A percentile compares a stretch with the other conserved stretches of the same genome.
Evolutionary conservation across 1,139 yeast species (phyloP).

Genomic region (Komagataea norvegica): DNA sequence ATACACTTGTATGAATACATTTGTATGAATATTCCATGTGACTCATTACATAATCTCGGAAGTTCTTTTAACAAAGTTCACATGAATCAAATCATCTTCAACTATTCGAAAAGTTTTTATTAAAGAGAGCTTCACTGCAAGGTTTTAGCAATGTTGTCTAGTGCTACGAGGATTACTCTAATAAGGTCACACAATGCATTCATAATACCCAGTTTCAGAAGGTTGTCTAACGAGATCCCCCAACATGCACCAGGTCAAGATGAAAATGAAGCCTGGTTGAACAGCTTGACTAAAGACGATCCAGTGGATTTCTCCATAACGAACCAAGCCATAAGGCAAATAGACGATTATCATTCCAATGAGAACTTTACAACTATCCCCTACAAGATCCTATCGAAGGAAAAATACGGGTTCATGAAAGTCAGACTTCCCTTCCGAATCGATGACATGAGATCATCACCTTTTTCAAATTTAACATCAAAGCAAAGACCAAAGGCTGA

Average conservation of each 20-base stretch:
- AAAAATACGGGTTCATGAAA: slow-evolving; percentile 22
- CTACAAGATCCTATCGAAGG: slow-evolving; percentile 9
- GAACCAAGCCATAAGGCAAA: slow-evolving; percentile 2
- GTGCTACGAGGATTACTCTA: no score
- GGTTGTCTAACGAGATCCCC: slow-evolving; percentile 25
- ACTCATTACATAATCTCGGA: no score
- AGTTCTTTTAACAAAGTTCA: no score
- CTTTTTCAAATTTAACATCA: slow-evolving; percentile 32
- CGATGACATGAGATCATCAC: slow-evolving; percentile 36
- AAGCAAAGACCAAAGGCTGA: slow-evolving; percentile 37
- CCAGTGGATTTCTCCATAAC: slow-evolving; percentile 2
- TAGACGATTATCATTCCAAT: slow-evolving; percentile 7
- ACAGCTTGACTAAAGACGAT: slow-evolving; percentile 21
- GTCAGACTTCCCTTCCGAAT: slow-evolving; percentile 34
- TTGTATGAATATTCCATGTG: no score
- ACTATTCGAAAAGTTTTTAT: no score
- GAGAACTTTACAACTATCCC: slow-evolving; percentile 11
- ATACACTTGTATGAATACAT: no score
- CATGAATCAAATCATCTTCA: no score
- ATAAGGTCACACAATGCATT: slow-evolving; percentile 1
- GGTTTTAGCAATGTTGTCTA: no score
- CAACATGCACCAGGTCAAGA: slow-evolving; percentile 44
- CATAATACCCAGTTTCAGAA: no score
- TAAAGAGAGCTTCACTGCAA: no score
- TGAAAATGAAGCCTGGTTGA: slow-evolving; percentile 45